Evolutionary conservation across 495 filamentous ascomycete genomes (phyloP), one percentile per base, ranked within the genome.

Genomic region (Xylaria curta): DNA sequence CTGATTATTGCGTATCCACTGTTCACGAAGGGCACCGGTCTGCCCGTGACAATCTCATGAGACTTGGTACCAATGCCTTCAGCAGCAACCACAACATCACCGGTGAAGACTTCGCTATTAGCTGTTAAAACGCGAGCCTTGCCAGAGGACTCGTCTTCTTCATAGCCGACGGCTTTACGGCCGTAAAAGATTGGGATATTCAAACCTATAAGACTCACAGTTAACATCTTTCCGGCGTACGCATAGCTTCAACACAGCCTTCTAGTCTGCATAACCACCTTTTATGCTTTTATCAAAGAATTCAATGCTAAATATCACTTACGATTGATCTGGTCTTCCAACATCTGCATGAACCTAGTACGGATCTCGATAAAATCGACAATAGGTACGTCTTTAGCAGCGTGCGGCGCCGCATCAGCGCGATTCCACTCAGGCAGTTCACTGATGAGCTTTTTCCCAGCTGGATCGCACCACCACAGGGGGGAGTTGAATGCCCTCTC

Each of bases 21-120:
- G 82, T 73, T 66, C 89, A 87, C 86, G 82, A 87, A n/a, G 75
- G 72, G 40, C 80, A 74, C 65, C 77, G 87, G 15, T 86, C 80
- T 2, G 85, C 85, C 75, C 87, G 63, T 66, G 7, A 66, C 47
- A 84, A 38, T 86, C 85, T 28, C 79, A 74, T 86, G 85, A 13
- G 87, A 86, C 69, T 83, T 85, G 70, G 88, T 86, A 44, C 89
- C 85, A 64, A 85, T 83, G 3, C 88, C 88, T 73, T 89, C 88
- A 12, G 86, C 87, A 12, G 85, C 86, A 64, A 89, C 75, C 0
- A 89, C 86, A 4, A 89, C 74, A 73, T 90, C 85, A 2, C 81
- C 88, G 0, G 75, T 76, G 67, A 87, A 83, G 40, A 75, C 74
- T 73, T 84, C 79, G 9, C 85, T 84, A 54, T 83, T 74, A 3